Conservation (phyloP, 2,329 filamentous ascomycete species). For the Colletotrichum sp. region DNA sequence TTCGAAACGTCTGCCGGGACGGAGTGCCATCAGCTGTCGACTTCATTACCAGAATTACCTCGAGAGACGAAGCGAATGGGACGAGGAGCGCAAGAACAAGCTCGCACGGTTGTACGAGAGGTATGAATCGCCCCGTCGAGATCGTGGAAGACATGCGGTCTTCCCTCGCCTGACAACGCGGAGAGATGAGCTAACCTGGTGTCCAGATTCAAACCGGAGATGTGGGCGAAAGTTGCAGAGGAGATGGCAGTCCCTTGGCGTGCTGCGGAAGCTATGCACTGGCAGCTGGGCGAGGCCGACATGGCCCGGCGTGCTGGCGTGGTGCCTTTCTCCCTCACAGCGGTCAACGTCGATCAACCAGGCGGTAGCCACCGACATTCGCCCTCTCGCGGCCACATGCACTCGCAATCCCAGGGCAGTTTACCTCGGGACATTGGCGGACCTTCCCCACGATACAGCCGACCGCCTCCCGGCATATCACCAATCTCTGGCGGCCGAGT, state of each 20-base stretch:
- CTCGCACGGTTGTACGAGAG: constrained; percentile 93
- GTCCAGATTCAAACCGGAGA: constrained; percentile 89
- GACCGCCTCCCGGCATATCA: constrained; percentile 34
- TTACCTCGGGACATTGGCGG: constrained; percentile 47
- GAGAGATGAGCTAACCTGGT: not conserved
- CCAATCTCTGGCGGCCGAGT: constrained; percentile 38
- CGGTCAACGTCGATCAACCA: constrained; percentile 49
- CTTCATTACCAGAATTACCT: constrained; percentile 98
- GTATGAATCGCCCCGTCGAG: constrained; percentile 56
- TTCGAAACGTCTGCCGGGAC: constrained; percentile 85
- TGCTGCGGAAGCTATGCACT: constrained; percentile 97
- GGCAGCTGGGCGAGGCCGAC: constrained; percentile 91
- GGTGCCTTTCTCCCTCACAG: constrained; percentile 76
- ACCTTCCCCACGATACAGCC: constrained; percentile 49
- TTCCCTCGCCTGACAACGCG: not conserved
- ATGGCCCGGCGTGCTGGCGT: constrained; percentile 94
- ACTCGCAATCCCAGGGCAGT: constrained; percentile 52
- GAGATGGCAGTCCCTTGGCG: constrained; percentile 96
- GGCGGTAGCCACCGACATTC: constrained; percentile 15
- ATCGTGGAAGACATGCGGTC: not conserved
- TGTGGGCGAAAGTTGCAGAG: constrained; percentile 96
- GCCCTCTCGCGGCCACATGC: constrained; percentile 34
- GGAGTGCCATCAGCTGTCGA: constrained; percentile 92
- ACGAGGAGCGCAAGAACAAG: constrained; percentile 97
- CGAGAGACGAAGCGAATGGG: constrained; percentile 91